Evolutionary conservation across 2,329 filamentous ascomycete species (phyloP).

Genomic region (Seiridium cupressi): DNA sequence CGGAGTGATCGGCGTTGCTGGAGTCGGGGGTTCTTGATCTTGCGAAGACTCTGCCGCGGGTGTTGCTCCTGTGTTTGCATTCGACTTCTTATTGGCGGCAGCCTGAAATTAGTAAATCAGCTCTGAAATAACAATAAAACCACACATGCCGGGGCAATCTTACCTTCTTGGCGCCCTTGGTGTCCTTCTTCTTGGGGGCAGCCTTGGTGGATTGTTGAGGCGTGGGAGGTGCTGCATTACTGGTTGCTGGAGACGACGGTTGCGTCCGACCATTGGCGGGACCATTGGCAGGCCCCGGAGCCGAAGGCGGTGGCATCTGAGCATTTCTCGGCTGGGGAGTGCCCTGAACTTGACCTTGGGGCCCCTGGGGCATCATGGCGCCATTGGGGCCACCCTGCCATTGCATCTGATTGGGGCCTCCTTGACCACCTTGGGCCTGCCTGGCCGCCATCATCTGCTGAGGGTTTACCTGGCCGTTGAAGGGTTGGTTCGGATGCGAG

Average conservation of each 20-base stretch:
- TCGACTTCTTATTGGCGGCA: conserved; percentile 63
- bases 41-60: conserved; percentile 54
- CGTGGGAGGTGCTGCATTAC: conserved; percentile 70
- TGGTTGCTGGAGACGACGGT: conserved; percentile 61
- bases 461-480: conserved; percentile 56
- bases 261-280: conserved; percentile 50
- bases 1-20: conserved; percentile 64
- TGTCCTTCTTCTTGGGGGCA: conserved; percentile 75
- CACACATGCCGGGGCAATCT: conserved; percentile 19
- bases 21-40: conserved; percentile 58
- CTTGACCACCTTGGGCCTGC: conserved; percentile 29
- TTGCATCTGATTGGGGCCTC: conserved; percentile 42
- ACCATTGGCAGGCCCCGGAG: conserved; percentile 44
- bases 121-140: not conserved
- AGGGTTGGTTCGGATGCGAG: conserved; percentile 57
- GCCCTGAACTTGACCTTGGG: conserved; percentile 57
- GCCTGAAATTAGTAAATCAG: conserved; percentile 38
- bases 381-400: conserved; percentile 40
- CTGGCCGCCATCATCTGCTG: conserved; percentile 58
- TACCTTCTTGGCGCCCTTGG: conserved; percentile 70
- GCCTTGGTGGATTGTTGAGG: conserved; percentile 72
- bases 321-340: conserved; percentile 65
- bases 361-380: conserved; percentile 41
- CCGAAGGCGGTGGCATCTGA: conserved; percentile 66
- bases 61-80: conserved; percentile 53